These are phyloP conservation scores for Globisporangium camurandrum DNA, from an alignment of 352 stramenopile species.

Conservation along the genomic window DNA sequence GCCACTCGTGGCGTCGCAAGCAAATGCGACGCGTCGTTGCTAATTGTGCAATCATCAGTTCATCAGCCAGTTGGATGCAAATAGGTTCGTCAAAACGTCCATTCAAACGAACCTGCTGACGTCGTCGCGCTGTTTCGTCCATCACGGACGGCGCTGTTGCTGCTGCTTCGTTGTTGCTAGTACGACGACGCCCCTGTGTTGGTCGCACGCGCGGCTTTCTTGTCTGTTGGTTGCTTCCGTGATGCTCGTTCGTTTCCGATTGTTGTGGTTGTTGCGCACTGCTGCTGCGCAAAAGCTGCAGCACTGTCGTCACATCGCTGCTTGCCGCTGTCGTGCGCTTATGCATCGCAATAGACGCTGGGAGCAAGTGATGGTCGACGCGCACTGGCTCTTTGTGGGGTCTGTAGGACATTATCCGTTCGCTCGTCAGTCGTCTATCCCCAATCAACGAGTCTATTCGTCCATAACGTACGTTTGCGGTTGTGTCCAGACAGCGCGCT, in stretches of 20 bases:
- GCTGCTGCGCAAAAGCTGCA: constrained; percentile 19
- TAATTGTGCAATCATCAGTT: too few relatives aligned
- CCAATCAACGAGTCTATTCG: not conserved
- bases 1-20: too few relatives aligned
- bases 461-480: constrained; percentile 18
- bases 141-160: not conserved
- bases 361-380: constrained; percentile 42
- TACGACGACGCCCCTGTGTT: too few relatives aligned
- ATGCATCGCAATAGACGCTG: constrained; percentile 1
- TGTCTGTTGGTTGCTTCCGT: too few relatives aligned
- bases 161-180: not conserved
- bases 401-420: constrained; percentile 2
- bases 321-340: constrained; percentile 1
- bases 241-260: too few relatives aligned
- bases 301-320: constrained; percentile 23
- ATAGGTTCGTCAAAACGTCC: too few relatives aligned
- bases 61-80: too few relatives aligned
- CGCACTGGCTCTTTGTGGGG: constrained; percentile 5
- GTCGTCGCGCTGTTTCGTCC: too few relatives aligned
- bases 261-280: not conserved
- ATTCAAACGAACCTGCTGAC: not conserved
- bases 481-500: constrained; percentile 51
- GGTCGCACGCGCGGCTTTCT: too few relatives aligned
- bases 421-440: not conserved
- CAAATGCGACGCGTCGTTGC: not conserved